These are phyloP conservation scores for Solanum chiquidenum DNA, from an alignment of 257 asterid species.

Conservation along the genomic window DNA sequence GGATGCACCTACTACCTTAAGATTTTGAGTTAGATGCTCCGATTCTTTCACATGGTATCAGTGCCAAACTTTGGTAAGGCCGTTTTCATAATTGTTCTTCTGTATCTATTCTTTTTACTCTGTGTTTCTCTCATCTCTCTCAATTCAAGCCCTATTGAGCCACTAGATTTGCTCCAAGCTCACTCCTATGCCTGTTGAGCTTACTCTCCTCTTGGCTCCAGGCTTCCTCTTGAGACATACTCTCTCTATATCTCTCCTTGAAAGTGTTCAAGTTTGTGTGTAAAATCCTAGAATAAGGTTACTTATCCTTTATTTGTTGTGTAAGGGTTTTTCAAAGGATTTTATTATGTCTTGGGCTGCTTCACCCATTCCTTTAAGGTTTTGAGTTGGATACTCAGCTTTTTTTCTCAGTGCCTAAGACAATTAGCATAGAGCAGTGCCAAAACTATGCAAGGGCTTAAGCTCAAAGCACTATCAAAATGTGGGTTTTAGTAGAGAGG, in stretches of 20 bases:
- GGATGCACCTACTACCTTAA: background rate
- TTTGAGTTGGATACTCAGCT: background rate
- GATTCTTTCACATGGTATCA: background rate
- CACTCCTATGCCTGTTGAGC: background rate
- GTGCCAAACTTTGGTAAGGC: background rate
- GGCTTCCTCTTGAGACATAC: background rate
- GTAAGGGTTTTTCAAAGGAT: background rate
- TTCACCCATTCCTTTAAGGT: background rate
- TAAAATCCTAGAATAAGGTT: background rate
- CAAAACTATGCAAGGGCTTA: background rate
- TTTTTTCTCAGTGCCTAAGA: background rate
- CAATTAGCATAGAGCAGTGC: background rate
- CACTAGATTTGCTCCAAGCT: background rate
- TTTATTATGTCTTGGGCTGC: background rate
- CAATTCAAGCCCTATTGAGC: background rate
- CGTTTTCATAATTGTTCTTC: background rate
- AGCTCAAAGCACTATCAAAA: background rate
- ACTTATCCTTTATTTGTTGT: background rate
- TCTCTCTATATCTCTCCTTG: background rate
- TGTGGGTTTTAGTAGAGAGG: background rate
- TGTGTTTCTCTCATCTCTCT: background rate
- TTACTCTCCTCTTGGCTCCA: background rate
- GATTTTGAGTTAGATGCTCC: background rate
- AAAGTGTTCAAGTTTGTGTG: background rate
- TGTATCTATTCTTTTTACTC: background rate